Conservation (phyloP, 2,329 filamentous ascomycete species). For the Hymenoscyphus fraxineus region DNA sequence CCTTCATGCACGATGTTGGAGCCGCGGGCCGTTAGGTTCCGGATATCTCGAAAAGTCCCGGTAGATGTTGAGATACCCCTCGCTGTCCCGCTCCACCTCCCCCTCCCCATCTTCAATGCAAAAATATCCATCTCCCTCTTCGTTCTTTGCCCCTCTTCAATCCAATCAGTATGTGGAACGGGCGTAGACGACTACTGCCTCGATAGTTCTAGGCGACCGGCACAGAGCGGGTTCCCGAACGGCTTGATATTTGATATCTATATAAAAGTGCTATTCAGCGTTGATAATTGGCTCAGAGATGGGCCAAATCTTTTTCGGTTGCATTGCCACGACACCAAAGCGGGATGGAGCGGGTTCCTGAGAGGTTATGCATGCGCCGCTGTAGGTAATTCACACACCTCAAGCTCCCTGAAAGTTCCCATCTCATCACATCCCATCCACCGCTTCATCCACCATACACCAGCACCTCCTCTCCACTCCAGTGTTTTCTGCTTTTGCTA, state of each 20-base stretch:
- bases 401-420: neutral
- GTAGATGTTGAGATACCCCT: neutral
- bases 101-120: neutral
- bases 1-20: constrained; percentile 8
- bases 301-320: neutral
- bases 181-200: neutral
- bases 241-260: neutral
- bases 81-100: neutral
- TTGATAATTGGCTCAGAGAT: neutral
- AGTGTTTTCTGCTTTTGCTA: constrained; percentile 1
- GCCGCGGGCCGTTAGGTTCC: constrained; percentile 14
- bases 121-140: neutral
- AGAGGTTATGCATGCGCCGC: constrained; percentile 1
- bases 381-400: neutral
- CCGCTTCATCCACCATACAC: neutral
- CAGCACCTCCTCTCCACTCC: neutral
- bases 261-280: neutral
- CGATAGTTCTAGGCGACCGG: neutral
- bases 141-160: neutral
- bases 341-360: constrained; percentile 9
- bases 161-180: neutral
- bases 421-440: neutral
- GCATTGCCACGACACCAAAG: constrained; percentile 12
- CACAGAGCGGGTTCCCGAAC: neutral
- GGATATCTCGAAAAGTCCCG: neutral